Percentiles rank a stretch among this genome's conserved stretches.
Evolutionary conservation across 2,329 filamentous ascomycete genomes (phyloP).

Genomic region (Phialocephala subalpina): DNA sequence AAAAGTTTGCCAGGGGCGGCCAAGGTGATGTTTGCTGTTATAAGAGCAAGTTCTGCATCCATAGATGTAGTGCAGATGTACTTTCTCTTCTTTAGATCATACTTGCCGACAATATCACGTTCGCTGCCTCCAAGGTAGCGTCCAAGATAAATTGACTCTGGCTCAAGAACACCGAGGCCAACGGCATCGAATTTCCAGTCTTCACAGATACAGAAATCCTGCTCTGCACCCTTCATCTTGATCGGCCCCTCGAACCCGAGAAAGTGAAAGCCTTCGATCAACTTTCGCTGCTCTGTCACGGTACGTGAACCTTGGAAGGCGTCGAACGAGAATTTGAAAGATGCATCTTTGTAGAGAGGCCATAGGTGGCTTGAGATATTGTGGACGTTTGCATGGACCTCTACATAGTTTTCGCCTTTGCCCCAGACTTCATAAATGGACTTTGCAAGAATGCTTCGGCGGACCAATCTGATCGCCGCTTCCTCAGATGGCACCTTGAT

Average conservation of each 20-base stretch:
- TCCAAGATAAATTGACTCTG: slow-evolving; percentile 73
- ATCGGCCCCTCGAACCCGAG: slow-evolving; percentile 82
- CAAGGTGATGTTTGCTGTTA: slow-evolving; percentile 91
- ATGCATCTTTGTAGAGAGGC: slow-evolving; percentile 66
- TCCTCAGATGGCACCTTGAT: slow-evolving; percentile 71
- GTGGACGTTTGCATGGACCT: slow-evolving; percentile 73
- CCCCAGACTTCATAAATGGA: slow-evolving; percentile 93
- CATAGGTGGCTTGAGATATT: slow-evolving; percentile 68
- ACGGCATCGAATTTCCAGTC: slow-evolving; percentile 70
- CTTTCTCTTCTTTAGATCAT: slow-evolving; percentile 89
- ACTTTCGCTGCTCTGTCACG: slow-evolving; percentile 66
- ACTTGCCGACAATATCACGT: slow-evolving; percentile 73
- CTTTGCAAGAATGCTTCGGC: slow-evolving; percentile 82
- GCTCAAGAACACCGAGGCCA: slow-evolving; percentile 57
- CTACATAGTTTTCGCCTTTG: slow-evolving; percentile 68
- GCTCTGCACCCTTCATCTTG: slow-evolving; percentile 74
- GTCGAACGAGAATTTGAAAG: slow-evolving; percentile 88
- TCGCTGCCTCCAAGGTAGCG: slow-evolving; percentile 72
- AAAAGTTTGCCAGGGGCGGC: slow-evolving; percentile 85
- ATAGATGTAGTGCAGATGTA: slow-evolving; percentile 98
- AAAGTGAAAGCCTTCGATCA: slow-evolving; percentile 86
- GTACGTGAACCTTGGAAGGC: slow-evolving; percentile 79
- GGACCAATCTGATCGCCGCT: slow-evolving; percentile 72
- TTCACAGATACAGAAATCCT: slow-evolving; percentile 84
- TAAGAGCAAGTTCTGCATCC: slow-evolving; percentile 90